These are phyloP conservation scores for Luvunga scandens DNA, from an alignment of 345 rosid species.

Conservation along the genomic window DNA sequence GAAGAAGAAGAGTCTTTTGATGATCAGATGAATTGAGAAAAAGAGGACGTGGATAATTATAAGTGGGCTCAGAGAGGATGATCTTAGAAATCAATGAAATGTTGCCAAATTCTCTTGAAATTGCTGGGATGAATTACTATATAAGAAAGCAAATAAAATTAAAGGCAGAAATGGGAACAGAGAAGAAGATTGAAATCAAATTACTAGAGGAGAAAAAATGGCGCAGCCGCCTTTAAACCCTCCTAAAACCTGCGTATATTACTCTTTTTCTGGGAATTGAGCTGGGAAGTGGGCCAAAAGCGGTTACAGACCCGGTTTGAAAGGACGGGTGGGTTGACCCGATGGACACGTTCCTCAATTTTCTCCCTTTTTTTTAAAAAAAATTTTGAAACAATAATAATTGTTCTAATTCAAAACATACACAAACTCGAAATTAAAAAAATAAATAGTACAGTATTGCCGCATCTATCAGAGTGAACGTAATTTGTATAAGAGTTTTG, in stretches of 20 bases:
- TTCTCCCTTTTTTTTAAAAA: too few species aligned
- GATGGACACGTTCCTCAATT: too few species aligned
- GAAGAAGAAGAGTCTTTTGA: neutral
- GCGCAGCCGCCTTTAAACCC: slow-evolving; percentile 27
- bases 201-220: neutral
- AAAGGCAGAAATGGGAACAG: neutral
- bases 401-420: too few species aligned
- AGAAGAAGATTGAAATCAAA: neutral
- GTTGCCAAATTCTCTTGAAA: neutral
- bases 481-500: too few species aligned
- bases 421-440: too few species aligned
- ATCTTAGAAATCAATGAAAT: neutral
- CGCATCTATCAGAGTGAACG: too few species aligned
- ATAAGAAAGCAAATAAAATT: neutral
- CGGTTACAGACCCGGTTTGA: neutral
- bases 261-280: neutral
- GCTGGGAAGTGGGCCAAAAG: neutral
- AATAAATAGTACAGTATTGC: too few species aligned
- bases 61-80: neutral
- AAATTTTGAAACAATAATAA: neutral
- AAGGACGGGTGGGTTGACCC: neutral
- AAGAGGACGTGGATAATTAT: neutral
- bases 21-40: neutral
- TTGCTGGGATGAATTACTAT: neutral
- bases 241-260: neutral